A percentile compares a stretch with the other conserved stretches of the same genome.
phyloP scores from a whole-genome alignment of 75 land plant species.

The Adiantum capillusveneris region DNA sequence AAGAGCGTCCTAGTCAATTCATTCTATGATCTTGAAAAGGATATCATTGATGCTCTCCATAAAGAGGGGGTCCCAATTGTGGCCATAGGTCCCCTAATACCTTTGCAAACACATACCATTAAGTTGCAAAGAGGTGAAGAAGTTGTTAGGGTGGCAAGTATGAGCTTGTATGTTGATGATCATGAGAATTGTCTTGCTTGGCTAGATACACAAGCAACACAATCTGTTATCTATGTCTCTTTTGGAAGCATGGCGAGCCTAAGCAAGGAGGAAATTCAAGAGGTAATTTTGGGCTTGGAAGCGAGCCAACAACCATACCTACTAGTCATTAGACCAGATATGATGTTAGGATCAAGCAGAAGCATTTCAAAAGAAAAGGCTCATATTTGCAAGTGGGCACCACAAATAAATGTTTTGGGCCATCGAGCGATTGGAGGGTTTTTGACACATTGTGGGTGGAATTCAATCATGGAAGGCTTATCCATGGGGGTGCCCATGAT shows the following conservation, averaged over 20 bases:
- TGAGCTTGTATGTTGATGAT: too few species aligned
- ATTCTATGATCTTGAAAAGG: constrained; percentile 7
- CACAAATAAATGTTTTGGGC: constrained; percentile 26
- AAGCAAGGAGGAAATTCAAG: constrained; percentile 4
- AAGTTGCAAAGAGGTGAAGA: not conserved
- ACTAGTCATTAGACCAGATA: constrained; percentile 22
- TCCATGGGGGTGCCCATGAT: constrained; percentile 7
- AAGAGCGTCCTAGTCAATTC: constrained; percentile 8
- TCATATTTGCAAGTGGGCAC: constrained; percentile 22
- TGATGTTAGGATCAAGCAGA: constrained; percentile 9
- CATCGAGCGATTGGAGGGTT: constrained; percentile 44
- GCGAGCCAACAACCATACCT: constrained; percentile 21
- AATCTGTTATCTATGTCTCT: constrained; percentile 12
- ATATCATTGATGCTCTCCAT: not conserved
- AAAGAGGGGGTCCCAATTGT: constrained; percentile 10
- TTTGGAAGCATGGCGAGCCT: constrained; percentile 21
- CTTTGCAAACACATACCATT: too few species aligned
- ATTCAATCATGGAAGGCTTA: not conserved
- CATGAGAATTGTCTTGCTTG: constrained; percentile 6
- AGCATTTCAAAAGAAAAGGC: constrained; percentile 5
- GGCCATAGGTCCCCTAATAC: constrained; percentile 13
- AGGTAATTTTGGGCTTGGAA: constrained; percentile 28
- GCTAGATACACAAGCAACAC: constrained; percentile 11
- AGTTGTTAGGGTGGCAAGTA: too few species aligned
- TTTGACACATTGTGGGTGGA: constrained; percentile 9